Evolutionary conservation across 495 filamentous ascomycete genomes (phyloP), one percentile per base, ranked within the genome.

Genomic region (Lasiosphaeriaceae sp.): DNA sequence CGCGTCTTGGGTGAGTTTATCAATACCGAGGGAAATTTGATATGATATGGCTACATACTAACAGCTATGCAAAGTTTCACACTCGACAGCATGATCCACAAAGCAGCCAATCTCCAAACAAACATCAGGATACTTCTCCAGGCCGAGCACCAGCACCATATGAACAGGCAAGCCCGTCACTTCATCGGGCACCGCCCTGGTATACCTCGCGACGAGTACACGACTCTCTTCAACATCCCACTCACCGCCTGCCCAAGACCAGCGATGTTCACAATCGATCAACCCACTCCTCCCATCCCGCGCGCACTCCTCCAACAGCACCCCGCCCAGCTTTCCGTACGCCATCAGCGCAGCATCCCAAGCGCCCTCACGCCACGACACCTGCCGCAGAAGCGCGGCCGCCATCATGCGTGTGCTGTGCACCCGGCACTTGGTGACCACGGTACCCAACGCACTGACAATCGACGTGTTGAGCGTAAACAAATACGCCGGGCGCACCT

Each of bases 281-380:
- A 48, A n/a, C 26, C 50, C 56, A 37, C 50, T 26, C 2, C 14
- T 14, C 34, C 24, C 49, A 26, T 47, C 39, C 34, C 56, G 48
- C 14, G 41, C 56, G 31, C 45, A 35, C 56, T 59, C 56, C 21
- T 59, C 56, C 19, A 59, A 44, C 31, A 59, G 31, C 20, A 59
- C 50, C 2, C 35, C 56, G 1, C 56, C 56, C 1, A 59, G 31
- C 34, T 59, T 54, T 1, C 43, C 56, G 16, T 41, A 54, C 5
- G 54, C 22, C 45, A 54, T 50, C 6, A 44, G 43, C 16, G 49
- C 43, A 34, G 56, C 56, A 31, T 59, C 56, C 56, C 56, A 59
- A 11, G 43, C 21, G 22, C 56, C 56, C 44, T 59, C 56, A 8
- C 56, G 50, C 56, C 56, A 59, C 24, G 56, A 50, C 56, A 59